Conservation (phyloP, 768 basidiomycete species). For the Hypsizygus marmoreus region DNA sequence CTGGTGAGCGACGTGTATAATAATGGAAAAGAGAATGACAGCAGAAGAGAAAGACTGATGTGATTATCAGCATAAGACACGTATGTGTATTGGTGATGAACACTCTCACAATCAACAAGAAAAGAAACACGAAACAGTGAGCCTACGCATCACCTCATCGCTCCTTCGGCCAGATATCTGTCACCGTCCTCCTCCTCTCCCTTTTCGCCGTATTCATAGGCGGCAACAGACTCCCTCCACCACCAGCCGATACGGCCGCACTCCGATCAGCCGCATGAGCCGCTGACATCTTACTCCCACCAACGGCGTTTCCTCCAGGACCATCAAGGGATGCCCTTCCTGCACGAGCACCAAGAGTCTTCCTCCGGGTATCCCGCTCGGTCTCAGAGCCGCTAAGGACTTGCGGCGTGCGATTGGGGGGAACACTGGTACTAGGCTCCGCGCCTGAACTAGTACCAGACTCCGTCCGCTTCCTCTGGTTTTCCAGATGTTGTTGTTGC, state of each 20-base stretch:
- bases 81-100: background rate
- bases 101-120: background rate
- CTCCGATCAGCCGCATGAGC: constrained; percentile 44
- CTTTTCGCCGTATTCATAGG: constrained; percentile 24
- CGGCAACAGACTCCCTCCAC: constrained; percentile 10
- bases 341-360: constrained; percentile 38
- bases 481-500: constrained; percentile 51
- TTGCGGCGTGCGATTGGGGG: constrained; percentile 13
- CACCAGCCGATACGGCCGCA: constrained; percentile 27
- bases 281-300: constrained; percentile 27
- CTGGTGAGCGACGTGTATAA: no score
- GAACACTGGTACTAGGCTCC: constrained; percentile 22
- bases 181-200: constrained; percentile 46
- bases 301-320: constrained; percentile 20
- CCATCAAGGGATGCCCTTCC: constrained; percentile 48
- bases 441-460: constrained; percentile 24
- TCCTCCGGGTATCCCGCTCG: constrained; percentile 51
- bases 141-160: background rate
- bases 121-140: background rate
- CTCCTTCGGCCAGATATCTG: constrained; percentile 43
- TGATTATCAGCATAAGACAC: no score
- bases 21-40: no score
- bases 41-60: no score
- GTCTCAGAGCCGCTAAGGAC: constrained; percentile 39
- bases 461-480: constrained; percentile 32